Evolutionary conservation across 108 stramenopile genomes (phyloP), one percentile per base, ranked within the genome.

Genomic region (Craspedostauros australis): DNA sequence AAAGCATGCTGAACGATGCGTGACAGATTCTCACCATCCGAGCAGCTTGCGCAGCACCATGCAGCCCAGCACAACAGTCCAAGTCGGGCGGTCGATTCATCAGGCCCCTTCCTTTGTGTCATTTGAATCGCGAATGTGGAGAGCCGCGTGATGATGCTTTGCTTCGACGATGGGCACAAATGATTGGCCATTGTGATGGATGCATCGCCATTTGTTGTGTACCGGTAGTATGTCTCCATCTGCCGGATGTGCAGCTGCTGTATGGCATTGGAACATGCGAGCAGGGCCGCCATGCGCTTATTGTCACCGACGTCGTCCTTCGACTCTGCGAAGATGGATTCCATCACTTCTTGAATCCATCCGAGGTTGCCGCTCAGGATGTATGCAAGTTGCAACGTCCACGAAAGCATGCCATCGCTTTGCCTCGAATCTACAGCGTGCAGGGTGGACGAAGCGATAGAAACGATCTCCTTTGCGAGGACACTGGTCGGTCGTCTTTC

Each of bases 221-320:
- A 9, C 12, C 12, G 34, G 12, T 36, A 12, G 19, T 68, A 64
- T 0, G n/a, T 26, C 16, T 63, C 52, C 16, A 64, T 14, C 8
- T 36, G 49, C 5, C 62, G 62, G 29, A 64, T 54, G 29, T 64
- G 52, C 30, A 64, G n/a, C 33, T 63, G 57, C 22, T 40, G 38
- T 39, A 51, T 60, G 12, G 66, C 66, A 22, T 24, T 40, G n/a
- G 39, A 63, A 66, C 51, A 43, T 11, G 23, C 70, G 57, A 44
- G 20, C 5, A 57, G 44, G 4, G n/a, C n/a, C 4, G 2, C 21
- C 37, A 14, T 37, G 33, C 33, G n/a, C n/a, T n/a, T n/a, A n/a
- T n/a, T n/a, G n/a, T n/a, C n/a, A n/a, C n/a, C n/a, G n/a, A n/a
- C n/a, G n/a, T n/a, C n/a, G n/a, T 27, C 0, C 27, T 49, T 28